Base-by-base conservation (phyloP, 2,329 filamentous ascomycete species). In the Colletotrichum sp. region DNA sequence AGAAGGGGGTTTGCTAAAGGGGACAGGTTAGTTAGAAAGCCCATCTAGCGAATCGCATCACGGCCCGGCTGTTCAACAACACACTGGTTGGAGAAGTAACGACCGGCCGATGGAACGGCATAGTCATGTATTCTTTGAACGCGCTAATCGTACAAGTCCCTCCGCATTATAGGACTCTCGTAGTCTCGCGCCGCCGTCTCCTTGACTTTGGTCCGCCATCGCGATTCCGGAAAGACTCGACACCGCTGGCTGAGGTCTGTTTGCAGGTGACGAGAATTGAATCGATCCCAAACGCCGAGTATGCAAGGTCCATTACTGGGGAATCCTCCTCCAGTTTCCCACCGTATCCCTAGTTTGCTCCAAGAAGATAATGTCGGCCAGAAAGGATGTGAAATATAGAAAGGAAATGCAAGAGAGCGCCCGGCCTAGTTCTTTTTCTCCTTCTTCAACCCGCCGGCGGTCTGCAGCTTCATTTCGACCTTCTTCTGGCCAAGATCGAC, bases 401-500 rank as follows among this genome's bases (percentile, higher is more conserved):
- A 71, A 61, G 16, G 38, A 36, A 64, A 57, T 21, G 24, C 15
- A 13, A 34, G 55, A 65, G 62, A n/a, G 16, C 38, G 43, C 67
- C 55, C 29, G 43, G 33, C 15, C 62, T 74, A 74, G 51, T 65
- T 65, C 57, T 69, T 65, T 27, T 59, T 24, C 34, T 69, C 62
- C 34, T 62, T 29, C 58, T 74, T 74, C 31, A 34, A 51, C 11
- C 47, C 66, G 47, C 55, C 70, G 59, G 77, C 77, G 58, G 86
- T 85, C 38, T 85, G 84, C 78, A 86, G 93, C 82, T 84, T 83
- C 77, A 90, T 85, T 54, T 85, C 80, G 36, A 90, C 80, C 74
- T 91, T 89, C 81, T 93, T 94, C 29, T 93, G 94, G 33, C 92
- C 95, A 81, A 98, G 87, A 31, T 89, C 88, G 81, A 90, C 91